Percentiles rank a stretch among this genome's conserved stretches.
phyloP scores from a whole-genome alignment of 23 red algal species.

The Cyanidioschyzon merolae region DNA sequence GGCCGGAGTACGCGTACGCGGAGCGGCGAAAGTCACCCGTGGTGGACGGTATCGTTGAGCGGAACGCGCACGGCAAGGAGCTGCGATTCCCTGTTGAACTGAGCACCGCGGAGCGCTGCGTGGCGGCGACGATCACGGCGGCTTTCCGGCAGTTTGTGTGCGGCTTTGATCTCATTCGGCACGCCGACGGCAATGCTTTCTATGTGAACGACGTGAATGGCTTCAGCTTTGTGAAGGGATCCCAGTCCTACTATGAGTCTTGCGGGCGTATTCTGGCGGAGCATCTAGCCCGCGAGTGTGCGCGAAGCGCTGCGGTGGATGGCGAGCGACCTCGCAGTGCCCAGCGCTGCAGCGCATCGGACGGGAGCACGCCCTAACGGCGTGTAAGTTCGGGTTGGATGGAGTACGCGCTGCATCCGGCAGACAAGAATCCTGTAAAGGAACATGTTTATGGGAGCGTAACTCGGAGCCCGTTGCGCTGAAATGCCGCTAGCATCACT shows the following conservation, averaged over 20 bases:
- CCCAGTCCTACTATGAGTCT: background rate
- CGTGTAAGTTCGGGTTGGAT: no score
- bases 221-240: conserved; percentile 78
- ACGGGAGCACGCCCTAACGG: no score
- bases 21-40: conserved; percentile 63
- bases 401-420: no score
- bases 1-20: conserved; percentile 48
- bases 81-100: conserved; percentile 28
- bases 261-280: conserved; percentile 17
- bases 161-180: conserved; percentile 81
- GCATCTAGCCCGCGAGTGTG: background rate
- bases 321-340: no score
- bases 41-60: conserved; percentile 70
- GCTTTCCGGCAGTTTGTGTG: conserved; percentile 78
- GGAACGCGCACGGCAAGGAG: conserved; percentile 41
- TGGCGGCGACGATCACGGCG: conserved; percentile 30
- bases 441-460: no score
- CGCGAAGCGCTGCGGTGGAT: no score
- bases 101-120: conserved; percentile 31
- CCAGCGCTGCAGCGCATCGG: no score
- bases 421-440: no score
- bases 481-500: no score
- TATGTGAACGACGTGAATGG: conserved; percentile 97
- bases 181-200: conserved; percentile 6
- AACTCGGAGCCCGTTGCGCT: no score